Base-by-base conservation (phyloP, 208 protist species). In the Crithidia mellificae region DNA sequence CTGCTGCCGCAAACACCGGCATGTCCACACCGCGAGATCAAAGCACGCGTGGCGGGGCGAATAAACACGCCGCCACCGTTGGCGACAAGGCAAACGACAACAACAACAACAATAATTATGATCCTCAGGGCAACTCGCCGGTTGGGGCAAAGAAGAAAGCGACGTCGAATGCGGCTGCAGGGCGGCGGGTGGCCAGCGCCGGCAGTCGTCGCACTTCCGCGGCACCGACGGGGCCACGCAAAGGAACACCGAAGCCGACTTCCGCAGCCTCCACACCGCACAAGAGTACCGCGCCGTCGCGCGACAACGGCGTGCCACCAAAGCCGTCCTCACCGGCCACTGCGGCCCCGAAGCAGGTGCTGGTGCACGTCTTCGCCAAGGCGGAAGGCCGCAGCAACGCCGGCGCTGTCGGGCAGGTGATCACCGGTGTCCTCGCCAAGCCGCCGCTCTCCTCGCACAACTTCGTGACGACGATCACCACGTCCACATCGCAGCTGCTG, bases 311-410 rank as follows among this genome's bases (percentile, higher is more conserved):
- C 9, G 54, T 0, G 25, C 25, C 17, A 6, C 9, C 66, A 12
- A 43, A 56, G 51, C 46, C 66, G 43, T n/a, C 49, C 30, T 41
- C 57, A 0, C 43, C 57, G 3, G 24, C 19, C 41, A 41, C 29
- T 19, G 51, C 52, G 8, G 41, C 50, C 2, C n/a, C 57, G 2
- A 58, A 59, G 46, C 44, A 63, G n/a, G 80, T 86, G 9, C 68
- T 86, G 1, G 68, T 89, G 15, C 83, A 89, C 54, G 63, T 81
- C n/a, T 74, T 89, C 38, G 54, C 78, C 14, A 63, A 46, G 14
- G 67, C 75, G 6, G 53, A 78, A 22, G 34, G 39, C 0, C 50
- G 63, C 22, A 47, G 56, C 46, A 55, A 56, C 22, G 77, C 70
- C 5, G 44, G 49, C 2, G 66, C 78, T 8, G 49, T 85, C n/a